These are phyloP conservation scores for Cryptococcus sp. DNA, from an alignment of 1,284 basidiomycete genomes.

Conservation along the genomic window DNA sequence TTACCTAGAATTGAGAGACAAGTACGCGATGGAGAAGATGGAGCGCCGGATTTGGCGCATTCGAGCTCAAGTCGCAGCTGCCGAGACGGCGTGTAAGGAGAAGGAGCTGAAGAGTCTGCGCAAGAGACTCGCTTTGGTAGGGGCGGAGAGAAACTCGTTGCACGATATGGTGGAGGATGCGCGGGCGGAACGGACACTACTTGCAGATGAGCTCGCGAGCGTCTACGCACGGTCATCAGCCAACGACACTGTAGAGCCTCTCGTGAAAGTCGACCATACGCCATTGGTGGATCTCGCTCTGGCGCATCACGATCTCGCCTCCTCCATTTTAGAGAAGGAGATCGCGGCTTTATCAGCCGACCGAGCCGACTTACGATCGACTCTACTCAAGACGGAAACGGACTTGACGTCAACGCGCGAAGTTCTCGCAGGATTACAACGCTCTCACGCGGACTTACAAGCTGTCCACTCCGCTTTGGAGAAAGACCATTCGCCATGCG, in stretches of 20 bases:
- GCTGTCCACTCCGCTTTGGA: slow-evolving; percentile 11
- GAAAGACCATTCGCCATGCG: slow-evolving; percentile 23
- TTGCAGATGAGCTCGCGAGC: too few relatives aligned
- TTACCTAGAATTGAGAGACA: slow-evolving; percentile 7
- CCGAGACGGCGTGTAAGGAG: neutral
- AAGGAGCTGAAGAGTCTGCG: slow-evolving; percentile 3
- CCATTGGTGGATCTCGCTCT: slow-evolving; percentile 19
- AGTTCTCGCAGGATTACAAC: slow-evolving; percentile 15
- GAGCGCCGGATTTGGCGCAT: slow-evolving; percentile 2
- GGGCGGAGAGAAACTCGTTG: slow-evolving; percentile 5
- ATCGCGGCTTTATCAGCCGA: slow-evolving; percentile 6
- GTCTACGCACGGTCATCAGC: neutral
- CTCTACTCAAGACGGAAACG: slow-evolving; percentile 4
- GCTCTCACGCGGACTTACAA: slow-evolving; percentile 15
- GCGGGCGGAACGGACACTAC: slow-evolving; percentile 2
- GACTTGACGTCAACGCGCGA: slow-evolving; percentile 5
- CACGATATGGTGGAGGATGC: slow-evolving; percentile 1
- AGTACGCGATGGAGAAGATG: neutral
- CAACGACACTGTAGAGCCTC: neutral
- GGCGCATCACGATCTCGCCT: slow-evolving; percentile 15
- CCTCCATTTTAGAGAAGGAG: slow-evolving; percentile 8
- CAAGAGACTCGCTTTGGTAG: neutral
- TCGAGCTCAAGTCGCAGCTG: slow-evolving; percentile 2
- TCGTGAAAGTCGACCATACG: neutral
- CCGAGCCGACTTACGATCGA: slow-evolving; percentile 11